A percentile compares a stretch with the other conserved stretches of the same genome.
Conservation (phyloP, 495 filamentous ascomycete genomes). For the Eremomyces bilateralis region DNA sequence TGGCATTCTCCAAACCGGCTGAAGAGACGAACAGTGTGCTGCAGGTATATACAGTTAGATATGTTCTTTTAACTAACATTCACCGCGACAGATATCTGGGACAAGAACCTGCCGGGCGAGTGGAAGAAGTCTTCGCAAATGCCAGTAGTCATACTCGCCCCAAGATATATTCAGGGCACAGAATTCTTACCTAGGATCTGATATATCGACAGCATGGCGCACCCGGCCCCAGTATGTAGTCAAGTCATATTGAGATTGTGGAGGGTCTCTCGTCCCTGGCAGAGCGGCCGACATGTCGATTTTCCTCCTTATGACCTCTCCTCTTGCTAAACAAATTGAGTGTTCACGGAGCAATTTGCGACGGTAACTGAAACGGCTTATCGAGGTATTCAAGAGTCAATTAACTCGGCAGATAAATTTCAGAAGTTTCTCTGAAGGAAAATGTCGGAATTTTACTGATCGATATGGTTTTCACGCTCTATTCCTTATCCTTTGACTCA, state of each 20-base stretch:
- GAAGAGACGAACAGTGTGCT: conserved; percentile 66
- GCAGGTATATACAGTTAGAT: conserved; percentile 1
- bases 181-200: conserved; percentile 72
- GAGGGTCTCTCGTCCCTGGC: conserved; percentile 66
- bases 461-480: too few species aligned
- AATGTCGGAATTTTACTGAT: too few species aligned
- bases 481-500: too few species aligned
- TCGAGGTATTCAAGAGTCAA: too few species aligned
- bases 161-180: conserved; percentile 1
- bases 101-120: too few species aligned
- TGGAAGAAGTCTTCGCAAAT: too few species aligned
- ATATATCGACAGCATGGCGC: conserved; percentile 66
- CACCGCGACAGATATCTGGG: neutral
- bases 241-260: conserved; percentile 78
- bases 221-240: conserved; percentile 90
- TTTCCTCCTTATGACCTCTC: too few species aligned
- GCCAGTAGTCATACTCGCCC: conserved; percentile 7
- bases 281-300: conserved; percentile 94
- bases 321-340: neutral
- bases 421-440: too few species aligned
- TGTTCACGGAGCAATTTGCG: conserved; percentile 3
- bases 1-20: conserved; percentile 62
- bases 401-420: too few species aligned
- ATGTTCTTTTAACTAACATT: neutral
- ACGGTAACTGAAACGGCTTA: too few species aligned